Evolutionary conservation across 768 basidiomycete genomes (phyloP).

Genomic region (Cystofilobasidium macerans): DNA sequence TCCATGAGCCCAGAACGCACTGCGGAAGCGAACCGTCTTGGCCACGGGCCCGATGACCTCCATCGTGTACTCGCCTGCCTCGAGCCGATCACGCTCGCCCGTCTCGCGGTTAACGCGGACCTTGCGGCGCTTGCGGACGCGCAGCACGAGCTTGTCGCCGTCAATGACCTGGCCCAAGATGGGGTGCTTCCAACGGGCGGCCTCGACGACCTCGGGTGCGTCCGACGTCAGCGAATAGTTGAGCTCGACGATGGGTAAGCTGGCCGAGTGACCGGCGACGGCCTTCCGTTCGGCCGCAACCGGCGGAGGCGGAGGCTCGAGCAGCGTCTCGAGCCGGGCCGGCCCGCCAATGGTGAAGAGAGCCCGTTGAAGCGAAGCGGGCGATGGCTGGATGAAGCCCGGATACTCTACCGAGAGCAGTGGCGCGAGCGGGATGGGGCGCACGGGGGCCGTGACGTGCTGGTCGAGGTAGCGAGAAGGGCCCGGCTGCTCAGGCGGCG

Average conservation of each 20-base stretch:
- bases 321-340: not conserved
- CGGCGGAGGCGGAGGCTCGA: not conserved
- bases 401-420: slow-evolving; percentile 25
- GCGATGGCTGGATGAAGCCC: slow-evolving; percentile 14
- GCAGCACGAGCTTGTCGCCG: slow-evolving; percentile 22
- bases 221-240: slow-evolving; percentile 16
- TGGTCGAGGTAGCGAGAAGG: not conserved
- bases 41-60: slow-evolving; percentile 22
- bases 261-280: not conserved
- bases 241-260: slow-evolving; percentile 13
- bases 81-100: slow-evolving; percentile 7
- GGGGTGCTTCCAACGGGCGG: slow-evolving; percentile 17
- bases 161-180: slow-evolving; percentile 4
- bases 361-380: slow-evolving; percentile 7
- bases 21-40: slow-evolving; percentile 20
- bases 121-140: slow-evolving; percentile 17
- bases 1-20: not conserved
- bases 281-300: not conserved
- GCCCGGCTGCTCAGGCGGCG: too few species aligned
- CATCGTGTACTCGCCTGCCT: slow-evolving; percentile 20
- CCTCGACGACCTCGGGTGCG: not conserved
- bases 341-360: slow-evolving; percentile 20
- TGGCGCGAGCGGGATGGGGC: slow-evolving; percentile 7
- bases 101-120: slow-evolving; percentile 13
- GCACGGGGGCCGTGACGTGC: slow-evolving; percentile 7